A percentile compares a stretch with the other conserved stretches of the same genome.
Conservation (phyloP, 2,329 filamentous ascomycete species). For the Dryadomyces quercivorus region DNA sequence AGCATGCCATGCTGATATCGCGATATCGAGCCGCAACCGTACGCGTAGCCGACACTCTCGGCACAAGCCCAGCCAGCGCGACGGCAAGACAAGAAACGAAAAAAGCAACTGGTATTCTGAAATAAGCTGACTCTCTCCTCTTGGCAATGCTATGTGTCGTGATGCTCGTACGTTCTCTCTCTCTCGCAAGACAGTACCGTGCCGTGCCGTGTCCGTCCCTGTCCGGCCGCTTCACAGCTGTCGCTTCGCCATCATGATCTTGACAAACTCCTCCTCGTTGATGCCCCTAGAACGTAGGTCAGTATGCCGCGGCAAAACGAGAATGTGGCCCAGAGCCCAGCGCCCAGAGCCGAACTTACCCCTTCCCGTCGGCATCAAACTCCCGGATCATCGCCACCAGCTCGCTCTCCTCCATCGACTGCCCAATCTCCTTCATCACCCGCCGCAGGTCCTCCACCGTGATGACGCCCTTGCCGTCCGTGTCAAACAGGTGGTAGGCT, state of each 20-base stretch:
- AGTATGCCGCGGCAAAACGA: neutral
- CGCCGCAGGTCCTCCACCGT: constrained; percentile 76
- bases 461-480: constrained; percentile 82
- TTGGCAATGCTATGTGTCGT: neutral
- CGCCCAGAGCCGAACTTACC: constrained; percentile 21
- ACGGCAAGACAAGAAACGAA: neutral
- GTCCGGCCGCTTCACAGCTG: constrained; percentile 6
- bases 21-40: neutral
- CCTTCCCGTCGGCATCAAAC: constrained; percentile 89
- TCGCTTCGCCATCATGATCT: constrained; percentile 39
- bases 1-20: neutral
- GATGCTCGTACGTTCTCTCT: neutral
- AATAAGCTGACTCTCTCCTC: neutral
- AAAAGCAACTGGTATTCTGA: neutral
- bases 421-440: constrained; percentile 82
- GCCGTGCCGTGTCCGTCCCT: neutral
- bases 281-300: constrained; percentile 33
- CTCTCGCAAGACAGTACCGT: neutral
- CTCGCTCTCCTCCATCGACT: constrained; percentile 87
- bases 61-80: too few species aligned
- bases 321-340: neutral
- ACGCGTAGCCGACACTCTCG: neutral
- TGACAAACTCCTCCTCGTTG: constrained; percentile 56
- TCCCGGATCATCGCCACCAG: constrained; percentile 94
- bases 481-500: constrained; percentile 88